Evolutionary conservation across 2,329 filamentous ascomycete genomes (phyloP).

Genomic region (Tolypocladium guangdongense): DNA sequence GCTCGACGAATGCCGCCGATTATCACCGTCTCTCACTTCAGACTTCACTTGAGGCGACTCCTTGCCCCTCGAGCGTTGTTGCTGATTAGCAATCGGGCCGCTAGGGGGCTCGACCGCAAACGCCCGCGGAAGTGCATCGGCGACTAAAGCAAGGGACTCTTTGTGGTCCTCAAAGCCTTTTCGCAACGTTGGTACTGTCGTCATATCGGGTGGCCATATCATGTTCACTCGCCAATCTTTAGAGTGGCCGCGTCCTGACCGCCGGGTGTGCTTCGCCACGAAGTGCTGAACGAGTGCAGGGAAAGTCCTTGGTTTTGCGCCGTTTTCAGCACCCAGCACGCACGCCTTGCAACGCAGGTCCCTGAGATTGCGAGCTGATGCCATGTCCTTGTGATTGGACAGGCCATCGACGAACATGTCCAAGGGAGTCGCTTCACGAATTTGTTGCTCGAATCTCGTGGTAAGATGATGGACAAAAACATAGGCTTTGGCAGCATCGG

Average conservation of each 20-base stretch:
- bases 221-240: constrained; percentile 35
- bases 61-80: not conserved
- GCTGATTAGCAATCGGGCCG: not conserved
- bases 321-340: constrained; percentile 8
- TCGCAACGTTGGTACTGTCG: constrained; percentile 17
- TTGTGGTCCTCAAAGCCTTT: constrained; percentile 17
- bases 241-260: constrained; percentile 11
- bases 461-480: constrained; percentile 53
- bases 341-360: constrained; percentile 46
- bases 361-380: constrained; percentile 41
- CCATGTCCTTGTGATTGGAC: constrained; percentile 45
- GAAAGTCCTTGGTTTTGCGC: constrained; percentile 23
- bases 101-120: not conserved
- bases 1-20: constrained; percentile 11
- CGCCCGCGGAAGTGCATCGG: constrained; percentile 27
- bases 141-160: constrained; percentile 22
- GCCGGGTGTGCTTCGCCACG: constrained; percentile 29
- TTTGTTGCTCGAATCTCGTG: constrained; percentile 45
- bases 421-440: constrained; percentile 45
- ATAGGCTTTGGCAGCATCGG: constrained; percentile 50
- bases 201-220: constrained; percentile 29
- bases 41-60: not conserved
- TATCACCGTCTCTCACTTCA: not conserved
- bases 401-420: constrained; percentile 48
- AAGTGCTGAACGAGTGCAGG: constrained; percentile 53